Conservation (phyloP, 148 eudicot genomes). For the Rheum nobile region DNA sequence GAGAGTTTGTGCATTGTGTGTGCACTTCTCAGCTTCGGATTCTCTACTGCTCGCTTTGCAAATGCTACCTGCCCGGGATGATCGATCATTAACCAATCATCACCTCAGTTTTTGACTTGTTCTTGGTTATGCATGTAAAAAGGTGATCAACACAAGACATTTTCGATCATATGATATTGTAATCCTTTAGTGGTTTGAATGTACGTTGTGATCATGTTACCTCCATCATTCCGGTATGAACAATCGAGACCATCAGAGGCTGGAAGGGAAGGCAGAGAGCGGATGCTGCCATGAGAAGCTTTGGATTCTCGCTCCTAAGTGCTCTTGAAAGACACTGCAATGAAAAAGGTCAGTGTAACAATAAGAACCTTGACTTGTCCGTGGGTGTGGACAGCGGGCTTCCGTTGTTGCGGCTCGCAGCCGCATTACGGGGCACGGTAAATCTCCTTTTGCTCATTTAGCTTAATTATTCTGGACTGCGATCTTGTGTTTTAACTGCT, state of each 20-base stretch:
- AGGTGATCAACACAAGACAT: background rate
- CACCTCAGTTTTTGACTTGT: background rate
- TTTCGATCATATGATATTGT: no score
- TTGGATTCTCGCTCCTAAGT: constrained; percentile 63
- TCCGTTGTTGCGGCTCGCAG: no score
- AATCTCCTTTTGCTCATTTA: no score
- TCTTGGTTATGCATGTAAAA: background rate
- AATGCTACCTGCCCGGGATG: constrained; percentile 49
- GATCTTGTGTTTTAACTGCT: no score
- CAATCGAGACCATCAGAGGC: constrained; percentile 88
- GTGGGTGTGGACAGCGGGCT: no score
- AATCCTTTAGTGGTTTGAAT: background rate
- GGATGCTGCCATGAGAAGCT: constrained; percentile 76
- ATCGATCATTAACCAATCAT: no score
- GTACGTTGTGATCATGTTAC: constrained; percentile 17
- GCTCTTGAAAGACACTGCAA: constrained; percentile 85
- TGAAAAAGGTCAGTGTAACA: background rate
- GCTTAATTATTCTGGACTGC: no score
- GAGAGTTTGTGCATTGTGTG: constrained; percentile 83
- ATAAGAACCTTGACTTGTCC: no score
- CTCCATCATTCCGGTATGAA: constrained; percentile 98
- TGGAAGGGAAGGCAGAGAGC: constrained; percentile 78
- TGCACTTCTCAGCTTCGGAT: constrained; percentile 65
- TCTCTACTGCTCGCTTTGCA: constrained; percentile 65
- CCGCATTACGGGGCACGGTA: no score